These are phyloP conservation scores for Penicillium atrosanguineum DNA, from an alignment of 495 filamentous ascomycete species.

Conservation along the genomic window DNA sequence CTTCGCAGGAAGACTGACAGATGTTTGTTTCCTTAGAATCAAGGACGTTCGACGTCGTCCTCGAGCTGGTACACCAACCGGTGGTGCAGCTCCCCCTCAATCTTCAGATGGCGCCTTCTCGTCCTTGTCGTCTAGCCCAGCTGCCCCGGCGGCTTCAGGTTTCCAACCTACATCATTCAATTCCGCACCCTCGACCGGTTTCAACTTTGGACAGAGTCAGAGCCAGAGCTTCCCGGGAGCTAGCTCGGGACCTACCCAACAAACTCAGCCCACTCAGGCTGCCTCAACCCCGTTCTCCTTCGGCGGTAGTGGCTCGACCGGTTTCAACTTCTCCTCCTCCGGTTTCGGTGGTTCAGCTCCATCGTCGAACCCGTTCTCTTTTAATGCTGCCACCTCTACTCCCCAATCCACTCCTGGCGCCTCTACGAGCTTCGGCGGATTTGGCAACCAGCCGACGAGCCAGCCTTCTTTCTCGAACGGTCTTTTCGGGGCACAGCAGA, in stretches of 20 bases:
- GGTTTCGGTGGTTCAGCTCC: conserved; percentile 11
- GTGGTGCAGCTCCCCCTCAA: conserved; percentile 11
- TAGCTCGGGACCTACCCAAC: conserved; percentile 23
- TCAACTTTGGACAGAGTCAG: conserved; percentile 46
- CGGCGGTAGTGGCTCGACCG: conserved; percentile 26
- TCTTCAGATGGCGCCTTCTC: conserved; percentile 20
- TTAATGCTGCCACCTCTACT: conserved; percentile 10
- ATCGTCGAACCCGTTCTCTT: conserved; percentile 42
- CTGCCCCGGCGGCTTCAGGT: conserved; percentile 24
- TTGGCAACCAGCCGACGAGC: conserved; percentile 15
- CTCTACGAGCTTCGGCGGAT: conserved; percentile 22
- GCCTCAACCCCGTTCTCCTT: conserved; percentile 40
- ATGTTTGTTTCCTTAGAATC: conserved; percentile 26
- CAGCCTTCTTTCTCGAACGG: conserved; percentile 17
- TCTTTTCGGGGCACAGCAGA: conserved; percentile 21
- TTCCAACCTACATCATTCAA: neutral
- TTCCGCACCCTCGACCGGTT: conserved; percentile 26
- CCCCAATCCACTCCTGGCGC: conserved; percentile 17
- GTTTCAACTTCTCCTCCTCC: conserved; percentile 37
- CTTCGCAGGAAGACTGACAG: conserved; percentile 1
- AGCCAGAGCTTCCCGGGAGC: conserved; percentile 48
- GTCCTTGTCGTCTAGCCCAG: conserved; percentile 25
- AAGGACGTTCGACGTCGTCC: conserved; percentile 35
- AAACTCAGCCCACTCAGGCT: conserved; percentile 29
- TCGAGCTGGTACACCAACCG: conserved; percentile 19